Evolutionary conservation across 225 moss, liverwort and hornwort genomes (phyloP), one percentile per base, ranked within the genome.

Genomic region (Climacium dendroides): DNA sequence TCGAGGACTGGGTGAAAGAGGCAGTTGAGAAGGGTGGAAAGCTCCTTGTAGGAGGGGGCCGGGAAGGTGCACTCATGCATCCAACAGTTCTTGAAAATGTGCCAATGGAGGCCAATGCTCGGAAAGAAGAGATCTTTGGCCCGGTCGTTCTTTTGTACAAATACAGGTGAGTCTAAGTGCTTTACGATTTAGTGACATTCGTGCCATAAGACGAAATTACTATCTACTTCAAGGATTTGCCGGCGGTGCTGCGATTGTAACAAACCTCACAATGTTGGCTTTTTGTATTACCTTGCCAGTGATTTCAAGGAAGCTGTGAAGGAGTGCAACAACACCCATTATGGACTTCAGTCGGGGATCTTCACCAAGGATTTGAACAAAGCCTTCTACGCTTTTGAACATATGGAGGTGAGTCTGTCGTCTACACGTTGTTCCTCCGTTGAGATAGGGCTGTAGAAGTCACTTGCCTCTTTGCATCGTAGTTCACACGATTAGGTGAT

Each of bases 321-420:
- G 19, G 96, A 97, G 83, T 92, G 94, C 69, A 98, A 98, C 90
- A 96, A 97, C 85, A 97, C 96, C 12, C 94, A 96, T 45, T 96
- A 96, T 43, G 98, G 98, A 61, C 88, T 98, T 83, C 98, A 98
- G 73, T 71, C 98, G 19, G 98, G 96, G 16, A 74, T 97, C 82
- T 98, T 98, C 88, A 97, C 98, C 30, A 85, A 91, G 54, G 95
- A 98, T 77, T 55, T 98, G 82, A 96, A 98, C 65, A 98, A 98
- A 87, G 98, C 98, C n/a, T 98, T 96, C 80, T 97, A 96, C 73
- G 98, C 98, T 72, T 98, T 97, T 74, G 94, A 96, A 53, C 92
- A 95, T 62, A 91, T 98, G 93, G 95, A 98, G 96, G 98, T 98
- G 24, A 88, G 83, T 57, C 22, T 67, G 60, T 37, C 43, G 28